These are phyloP conservation scores for Gigaspora rosea DNA, from an alignment of 192 early-diverging fungal genomes.

Conservation along the genomic window DNA sequence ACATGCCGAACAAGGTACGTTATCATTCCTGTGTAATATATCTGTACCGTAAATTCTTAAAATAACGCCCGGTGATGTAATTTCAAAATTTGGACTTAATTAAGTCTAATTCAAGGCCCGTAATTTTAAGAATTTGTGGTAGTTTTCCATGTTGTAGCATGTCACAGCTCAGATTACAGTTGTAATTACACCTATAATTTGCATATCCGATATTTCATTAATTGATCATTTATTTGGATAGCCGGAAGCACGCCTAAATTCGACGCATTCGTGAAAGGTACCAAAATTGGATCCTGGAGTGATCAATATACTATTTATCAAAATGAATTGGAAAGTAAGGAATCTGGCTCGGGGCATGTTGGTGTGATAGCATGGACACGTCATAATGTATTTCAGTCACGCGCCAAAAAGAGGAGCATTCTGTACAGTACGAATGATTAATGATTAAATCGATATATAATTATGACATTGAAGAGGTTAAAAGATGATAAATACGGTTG, in stretches of 20 bases:
- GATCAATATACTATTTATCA: constrained; percentile 36
- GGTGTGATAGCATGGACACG: constrained; percentile 45
- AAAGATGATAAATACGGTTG: no score
- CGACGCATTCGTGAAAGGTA: constrained; percentile 39
- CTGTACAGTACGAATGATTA: no score
- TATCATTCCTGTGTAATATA: not conserved
- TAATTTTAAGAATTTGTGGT: no score
- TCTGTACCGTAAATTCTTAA: not conserved
- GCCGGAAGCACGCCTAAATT: constrained; percentile 42
- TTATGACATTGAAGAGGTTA: no score
- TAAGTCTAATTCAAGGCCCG: no score
- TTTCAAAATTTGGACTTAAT: no score
- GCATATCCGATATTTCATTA: not conserved
- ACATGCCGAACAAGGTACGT: constrained; percentile 44
- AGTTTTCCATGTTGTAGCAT: not conserved
- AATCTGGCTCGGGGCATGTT: constrained; percentile 10
- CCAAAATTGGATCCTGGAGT: constrained; percentile 35
- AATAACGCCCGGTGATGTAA: no score
- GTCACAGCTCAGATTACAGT: not conserved
- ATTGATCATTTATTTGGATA: constrained; percentile 13
- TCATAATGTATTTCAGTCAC: constrained; percentile 26
- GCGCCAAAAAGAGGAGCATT: no score
- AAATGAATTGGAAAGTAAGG: constrained; percentile 30
- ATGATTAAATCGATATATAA: no score
- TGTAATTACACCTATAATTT: not conserved